Base-by-base conservation (phyloP, 306 rosid genomes). In the Medicago truncatula region DNA sequence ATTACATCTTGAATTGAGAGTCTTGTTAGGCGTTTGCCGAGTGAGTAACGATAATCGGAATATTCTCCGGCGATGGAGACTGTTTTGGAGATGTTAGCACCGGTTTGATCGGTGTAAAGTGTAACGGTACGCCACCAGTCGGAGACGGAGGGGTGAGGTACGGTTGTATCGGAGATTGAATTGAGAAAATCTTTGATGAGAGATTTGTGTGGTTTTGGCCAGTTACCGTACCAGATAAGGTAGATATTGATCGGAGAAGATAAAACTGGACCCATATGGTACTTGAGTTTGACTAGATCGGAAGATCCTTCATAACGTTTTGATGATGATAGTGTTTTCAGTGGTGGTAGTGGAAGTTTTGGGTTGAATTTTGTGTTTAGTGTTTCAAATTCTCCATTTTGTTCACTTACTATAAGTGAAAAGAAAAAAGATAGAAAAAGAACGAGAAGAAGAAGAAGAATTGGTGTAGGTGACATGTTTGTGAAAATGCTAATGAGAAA, bases 211-310 rank as follows among this genome's bases (percentile, higher is more conserved):
- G 92, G 67, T 2, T 46, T 66, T 4, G 87, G 25, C 98, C 97
- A 94, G 7, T 86, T 85, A 0, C 98, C 97, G 81, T 94, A 94
- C 98, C 98, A 94, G 28, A 91, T 86, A 18, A 94, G 85, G 88
- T 91, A 94, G 21, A 91, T 78, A 63, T 94, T 91, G 73, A 94
- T 90, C 4, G 97, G 97, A 20, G 86, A 62, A 6, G 97, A 89
- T 2, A 94, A 85, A 0, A 94, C 96, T 0, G 98, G 98, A 4
- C 98, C 98, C 98, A 94, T 94, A 81, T 94, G 98, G 89, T 94
- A 94, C 2, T 86, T 88, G 49, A 94, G 97, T 21, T 81, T 54
- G 0, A 94, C 93, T 2, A 94, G 78, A 53, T 94, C 86, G 1
- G 98, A 94, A 4, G 96, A 88, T 1, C 98, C 98, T 71, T 94